A percentile compares a stretch with the other conserved stretches of the same genome.
Evolutionary conservation across 225 moss, liverwort and hornwort species (phyloP).

Genomic region (Polytrichum formosum): DNA sequence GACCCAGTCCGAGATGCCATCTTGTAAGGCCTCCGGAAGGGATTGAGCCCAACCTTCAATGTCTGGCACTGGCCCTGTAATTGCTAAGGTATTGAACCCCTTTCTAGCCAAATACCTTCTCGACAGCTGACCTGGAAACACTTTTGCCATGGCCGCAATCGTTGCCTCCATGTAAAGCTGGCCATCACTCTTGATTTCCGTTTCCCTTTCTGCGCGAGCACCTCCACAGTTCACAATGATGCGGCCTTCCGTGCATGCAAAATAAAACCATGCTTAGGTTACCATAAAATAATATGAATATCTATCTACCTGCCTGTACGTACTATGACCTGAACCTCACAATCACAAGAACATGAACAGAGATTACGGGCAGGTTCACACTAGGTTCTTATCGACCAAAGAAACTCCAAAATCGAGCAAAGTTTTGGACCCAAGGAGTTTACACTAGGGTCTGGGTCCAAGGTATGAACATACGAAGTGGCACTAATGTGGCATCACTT

Average conservation of each 20-base stretch:
- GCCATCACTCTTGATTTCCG: constrained; percentile 43
- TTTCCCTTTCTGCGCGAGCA: constrained; percentile 37
- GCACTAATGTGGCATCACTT: too few species aligned
- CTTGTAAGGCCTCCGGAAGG: constrained; percentile 60
- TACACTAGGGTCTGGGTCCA: too few species aligned
- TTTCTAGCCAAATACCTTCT: constrained; percentile 43
- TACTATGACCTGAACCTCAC: too few species aligned
- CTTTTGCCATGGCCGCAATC: constrained; percentile 51
- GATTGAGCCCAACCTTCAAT: constrained; percentile 44
- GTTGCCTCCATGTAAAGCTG: constrained; percentile 73
- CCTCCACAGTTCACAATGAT: constrained; percentile 96
- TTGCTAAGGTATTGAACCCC: constrained; percentile 69
- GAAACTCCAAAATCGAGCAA: too few species aligned
- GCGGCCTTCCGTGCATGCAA: constrained; percentile 34
- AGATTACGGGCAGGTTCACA: too few species aligned
- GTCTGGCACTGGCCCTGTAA: constrained; percentile 73
- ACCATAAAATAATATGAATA: too few species aligned
- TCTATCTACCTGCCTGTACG: too few species aligned
- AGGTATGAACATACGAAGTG: too few species aligned
- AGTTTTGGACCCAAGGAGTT: too few species aligned
- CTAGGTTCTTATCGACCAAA: too few species aligned
- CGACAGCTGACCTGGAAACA: constrained; percentile 60
- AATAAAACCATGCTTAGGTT: background rate
- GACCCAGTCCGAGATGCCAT: constrained; percentile 52
- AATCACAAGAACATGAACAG: too few species aligned